Evolutionary conservation across 768 basidiomycete genomes (phyloP), one percentile per base, ranked within the genome.

Genomic region (Lanmaoa pseudosensibilis): DNA sequence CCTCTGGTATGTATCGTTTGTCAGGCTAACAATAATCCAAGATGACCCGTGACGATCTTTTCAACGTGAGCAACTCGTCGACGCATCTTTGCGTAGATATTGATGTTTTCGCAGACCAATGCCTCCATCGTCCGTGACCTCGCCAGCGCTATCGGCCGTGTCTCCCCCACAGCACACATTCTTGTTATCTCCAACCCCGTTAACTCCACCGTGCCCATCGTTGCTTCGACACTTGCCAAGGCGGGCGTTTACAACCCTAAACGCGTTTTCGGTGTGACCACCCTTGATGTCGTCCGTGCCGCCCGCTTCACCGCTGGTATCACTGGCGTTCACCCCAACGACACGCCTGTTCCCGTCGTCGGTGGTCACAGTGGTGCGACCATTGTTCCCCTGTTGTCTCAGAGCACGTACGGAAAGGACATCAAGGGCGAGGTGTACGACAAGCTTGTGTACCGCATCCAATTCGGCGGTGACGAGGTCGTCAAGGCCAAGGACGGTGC

Each of bases 181-280:
- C 85, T 94, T 64, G 87, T 98, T 77, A 99, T 99, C 76, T 96
- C 95, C 66, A 99, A 99, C 87, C 96, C 96, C 52, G 96, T 97
- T 81, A 94, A 92, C 82, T 92, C 90, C 50, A 98, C 97, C 59
- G 97, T 98, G 57, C 96, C 97, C 66, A 97, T 99, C 66, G 94
- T 97, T 64, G 94, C 94, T 44, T 83, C 86, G 63, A 90, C 90
- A 56, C 87, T 97, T 73, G 84, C 90, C 77, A 91, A 94, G 74
- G 89, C 89, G 13, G 94, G 94, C 58, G 91, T 91, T 57, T 98
- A 90, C 78, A 85, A 99, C 80, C 92, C 94, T 53, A 77, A 78
- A 57, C 89, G 83, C 64, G 73, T 98, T 67, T 98, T 97, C 73
- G 97, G 96, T 82, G 89, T 99, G 60, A 98, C 96, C 70, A 94